Evolutionary conservation across 495 filamentous ascomycete genomes (phyloP).

Genomic region (Glutinoglossum americanum): DNA sequence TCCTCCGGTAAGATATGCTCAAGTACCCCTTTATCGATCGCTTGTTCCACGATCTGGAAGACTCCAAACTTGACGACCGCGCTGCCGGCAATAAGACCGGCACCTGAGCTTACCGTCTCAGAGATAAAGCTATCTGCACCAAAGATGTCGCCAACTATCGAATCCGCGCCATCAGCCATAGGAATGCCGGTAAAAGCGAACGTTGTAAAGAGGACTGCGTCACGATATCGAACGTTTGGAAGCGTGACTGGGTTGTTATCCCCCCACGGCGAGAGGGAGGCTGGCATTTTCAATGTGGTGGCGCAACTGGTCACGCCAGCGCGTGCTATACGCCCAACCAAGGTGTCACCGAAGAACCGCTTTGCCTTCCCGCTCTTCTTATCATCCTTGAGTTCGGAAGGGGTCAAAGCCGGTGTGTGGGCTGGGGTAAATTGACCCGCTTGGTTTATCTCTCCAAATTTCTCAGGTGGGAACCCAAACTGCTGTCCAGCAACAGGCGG

Average conservation of each 20-base stretch:
- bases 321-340: slow-evolving; percentile 18
- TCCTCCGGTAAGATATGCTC: slow-evolving; percentile 22
- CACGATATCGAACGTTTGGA: slow-evolving; percentile 21
- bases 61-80: slow-evolving; percentile 19
- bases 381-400: slow-evolving; percentile 12
- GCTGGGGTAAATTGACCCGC: background rate
- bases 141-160: slow-evolving; percentile 12
- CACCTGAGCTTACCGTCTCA: slow-evolving; percentile 17
- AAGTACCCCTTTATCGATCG: slow-evolving; percentile 21
- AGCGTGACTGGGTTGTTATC: slow-evolving; percentile 22
- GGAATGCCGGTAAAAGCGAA: slow-evolving; percentile 18
- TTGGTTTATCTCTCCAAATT: background rate
- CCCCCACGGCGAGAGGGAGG: slow-evolving; percentile 19
- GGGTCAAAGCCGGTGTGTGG: background rate
- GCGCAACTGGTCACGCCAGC: slow-evolving; percentile 16
- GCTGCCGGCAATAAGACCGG: slow-evolving; percentile 13
- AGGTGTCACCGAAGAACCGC: slow-evolving; percentile 19
- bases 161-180: slow-evolving; percentile 14
- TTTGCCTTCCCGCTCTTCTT: slow-evolving; percentile 15
- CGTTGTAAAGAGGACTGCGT: slow-evolving; percentile 21
- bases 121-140: slow-evolving; percentile 18
- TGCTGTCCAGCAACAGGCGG: background rate
- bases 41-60: slow-evolving; percentile 22
- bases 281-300: slow-evolving; percentile 16
- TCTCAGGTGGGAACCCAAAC: background rate